These are phyloP conservation scores for Helianthus annuus DNA, from an alignment of 129 eudicot species.

Conservation along the genomic window DNA sequence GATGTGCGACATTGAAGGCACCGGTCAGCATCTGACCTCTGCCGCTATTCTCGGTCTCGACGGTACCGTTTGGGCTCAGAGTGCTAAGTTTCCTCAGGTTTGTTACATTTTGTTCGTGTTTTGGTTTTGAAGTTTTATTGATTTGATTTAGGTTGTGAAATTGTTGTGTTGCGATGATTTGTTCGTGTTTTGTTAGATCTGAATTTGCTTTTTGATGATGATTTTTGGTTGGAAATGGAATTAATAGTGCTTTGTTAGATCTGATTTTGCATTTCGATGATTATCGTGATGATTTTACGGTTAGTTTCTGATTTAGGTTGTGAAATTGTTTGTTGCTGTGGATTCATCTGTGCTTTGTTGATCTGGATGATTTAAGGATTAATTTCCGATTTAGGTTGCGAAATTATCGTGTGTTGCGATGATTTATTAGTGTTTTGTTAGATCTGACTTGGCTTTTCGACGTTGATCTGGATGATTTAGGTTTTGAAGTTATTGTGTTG, in stretches of 20 bases:
- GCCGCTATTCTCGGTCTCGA: conserved; percentile 21
- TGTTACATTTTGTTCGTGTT: neutral
- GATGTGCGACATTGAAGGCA: conserved; percentile 25
- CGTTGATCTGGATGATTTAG: too few species aligned
- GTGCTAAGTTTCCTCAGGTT: conserved; percentile 18
- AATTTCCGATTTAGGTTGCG: neutral
- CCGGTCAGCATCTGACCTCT: conserved; percentile 15
- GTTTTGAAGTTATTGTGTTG: too few species aligned
- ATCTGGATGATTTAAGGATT: neutral
- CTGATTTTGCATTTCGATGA: too few species aligned
- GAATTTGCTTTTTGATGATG: too few species aligned
- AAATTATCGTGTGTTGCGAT: neutral
- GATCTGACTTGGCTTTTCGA: too few species aligned
- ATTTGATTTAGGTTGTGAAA: too few species aligned
- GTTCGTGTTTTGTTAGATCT: too few species aligned
- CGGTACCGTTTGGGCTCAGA: conserved; percentile 19
- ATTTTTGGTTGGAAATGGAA: neutral
- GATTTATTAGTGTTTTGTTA: too few species aligned
- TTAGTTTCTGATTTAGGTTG: neutral
- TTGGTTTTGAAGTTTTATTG: neutral
- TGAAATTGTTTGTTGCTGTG: too few species aligned
- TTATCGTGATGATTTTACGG: neutral
- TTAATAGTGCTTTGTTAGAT: too few species aligned
- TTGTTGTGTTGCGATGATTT: too few species aligned
- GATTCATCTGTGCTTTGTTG: neutral